A percentile compares a stretch with the other conserved stretches of the same genome.
Evolutionary conservation across 2,329 filamentous ascomycete genomes (phyloP).

Genomic region (Rutstroemia sp.): DNA sequence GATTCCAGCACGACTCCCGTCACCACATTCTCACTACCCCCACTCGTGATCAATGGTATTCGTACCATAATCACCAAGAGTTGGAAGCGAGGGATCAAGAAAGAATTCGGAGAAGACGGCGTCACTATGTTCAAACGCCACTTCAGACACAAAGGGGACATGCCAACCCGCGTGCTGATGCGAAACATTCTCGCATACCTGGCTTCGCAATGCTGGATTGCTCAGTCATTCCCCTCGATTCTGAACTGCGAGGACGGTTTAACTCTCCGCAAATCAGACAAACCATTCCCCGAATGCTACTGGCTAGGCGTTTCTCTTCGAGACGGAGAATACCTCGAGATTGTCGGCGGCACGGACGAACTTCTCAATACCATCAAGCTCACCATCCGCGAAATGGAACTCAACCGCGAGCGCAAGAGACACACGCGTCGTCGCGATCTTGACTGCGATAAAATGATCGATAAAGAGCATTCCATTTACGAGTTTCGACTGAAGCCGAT

Average conservation of each 20-base stretch:
- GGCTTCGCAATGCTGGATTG: not conserved
- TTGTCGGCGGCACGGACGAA: constrained; percentile 2
- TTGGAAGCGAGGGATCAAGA: not conserved
- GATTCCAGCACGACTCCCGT: not conserved
- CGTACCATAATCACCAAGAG: not conserved
- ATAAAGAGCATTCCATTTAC: not conserved
- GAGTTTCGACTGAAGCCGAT: not conserved
- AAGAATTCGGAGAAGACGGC: not conserved
- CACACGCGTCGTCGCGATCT: not conserved
- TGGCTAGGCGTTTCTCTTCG: not conserved
- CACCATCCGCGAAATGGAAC: constrained; percentile 2
- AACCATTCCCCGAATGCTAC: constrained; percentile 2
- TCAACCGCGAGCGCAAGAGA: not conserved
- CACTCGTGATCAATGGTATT: not conserved
- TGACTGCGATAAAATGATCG: not conserved
- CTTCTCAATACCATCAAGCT: constrained; percentile 4
- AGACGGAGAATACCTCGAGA: not conserved
- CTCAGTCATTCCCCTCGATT: not conserved
- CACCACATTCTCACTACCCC: not conserved
- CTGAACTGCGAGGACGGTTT: not conserved
- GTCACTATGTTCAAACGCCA: not conserved
- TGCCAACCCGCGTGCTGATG: not conserved
- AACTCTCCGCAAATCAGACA: not conserved
- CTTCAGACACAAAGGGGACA: not conserved
- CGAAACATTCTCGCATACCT: constrained; percentile 5